Conservation (phyloP, 148 eudicot species). For the Simmondsia chinensis region DNA sequence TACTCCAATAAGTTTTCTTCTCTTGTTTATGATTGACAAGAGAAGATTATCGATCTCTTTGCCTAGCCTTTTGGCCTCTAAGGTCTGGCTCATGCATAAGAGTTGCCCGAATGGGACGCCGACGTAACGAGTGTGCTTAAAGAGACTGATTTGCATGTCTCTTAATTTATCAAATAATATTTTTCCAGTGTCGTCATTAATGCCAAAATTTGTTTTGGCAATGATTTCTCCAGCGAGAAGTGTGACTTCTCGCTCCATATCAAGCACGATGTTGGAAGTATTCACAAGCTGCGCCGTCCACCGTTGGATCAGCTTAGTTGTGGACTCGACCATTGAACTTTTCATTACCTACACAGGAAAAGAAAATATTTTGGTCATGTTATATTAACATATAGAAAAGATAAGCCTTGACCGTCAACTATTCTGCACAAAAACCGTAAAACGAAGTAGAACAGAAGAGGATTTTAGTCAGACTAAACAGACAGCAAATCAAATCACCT, state of each 20-base stretch:
- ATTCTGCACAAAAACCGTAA: no score
- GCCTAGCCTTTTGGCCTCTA: conserved; percentile 56
- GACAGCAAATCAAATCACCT: conserved; percentile 36
- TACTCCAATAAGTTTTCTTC: conserved; percentile 23
- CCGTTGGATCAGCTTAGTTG: conserved; percentile 45
- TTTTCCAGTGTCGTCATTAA: conserved; percentile 38
- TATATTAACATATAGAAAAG: no score
- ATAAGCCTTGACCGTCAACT: no score
- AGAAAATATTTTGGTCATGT: no score
- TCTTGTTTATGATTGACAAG: conserved; percentile 32
- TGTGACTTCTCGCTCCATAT: conserved; percentile 65
- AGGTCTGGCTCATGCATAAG: conserved; percentile 29
- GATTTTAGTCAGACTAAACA: no score
- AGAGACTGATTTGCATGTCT: conserved; percentile 55
- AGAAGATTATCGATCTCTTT: conserved; percentile 65
- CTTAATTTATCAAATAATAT: conserved; percentile 44
- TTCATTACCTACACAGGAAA: conserved; percentile 85
- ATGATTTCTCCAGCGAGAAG: conserved; percentile 71
- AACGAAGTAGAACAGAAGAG: no score
- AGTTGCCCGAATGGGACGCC: conserved; percentile 76
- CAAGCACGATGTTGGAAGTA: conserved; percentile 41
- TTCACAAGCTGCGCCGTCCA: conserved; percentile 33
- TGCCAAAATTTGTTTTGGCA: conserved; percentile 75
- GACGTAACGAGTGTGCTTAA: conserved; percentile 59
- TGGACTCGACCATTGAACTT: conserved; percentile 67